Conservation (phyloP, 768 basidiomycete genomes). For the Leccinum arenicola region DNA sequence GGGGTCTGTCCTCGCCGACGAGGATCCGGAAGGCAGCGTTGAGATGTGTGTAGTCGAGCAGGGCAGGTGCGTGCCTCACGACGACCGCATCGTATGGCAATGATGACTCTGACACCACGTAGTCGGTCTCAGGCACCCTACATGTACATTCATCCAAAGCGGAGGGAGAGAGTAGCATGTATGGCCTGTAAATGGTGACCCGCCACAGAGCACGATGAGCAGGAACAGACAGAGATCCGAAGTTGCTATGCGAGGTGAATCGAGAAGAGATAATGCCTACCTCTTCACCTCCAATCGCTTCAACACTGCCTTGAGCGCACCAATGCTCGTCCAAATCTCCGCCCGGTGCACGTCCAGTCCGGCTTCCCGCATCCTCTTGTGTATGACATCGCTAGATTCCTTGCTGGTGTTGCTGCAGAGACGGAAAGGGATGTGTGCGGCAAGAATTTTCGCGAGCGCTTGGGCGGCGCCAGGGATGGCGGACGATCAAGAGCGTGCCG, state of each 20-base stretch:
- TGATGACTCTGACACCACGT: neutral
- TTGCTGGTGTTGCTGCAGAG: conserved; percentile 72
- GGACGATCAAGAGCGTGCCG: conserved; percentile 53
- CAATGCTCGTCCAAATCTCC: conserved; percentile 65
- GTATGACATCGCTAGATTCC: conserved; percentile 48
- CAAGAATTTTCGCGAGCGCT: conserved; percentile 28
- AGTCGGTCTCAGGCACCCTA: neutral
- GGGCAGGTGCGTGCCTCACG: conserved; percentile 54
- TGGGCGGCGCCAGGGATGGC: conserved; percentile 46
- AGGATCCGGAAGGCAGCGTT: conserved; percentile 69
- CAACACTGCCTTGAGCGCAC: conserved; percentile 51
- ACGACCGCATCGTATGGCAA: conserved; percentile 53
- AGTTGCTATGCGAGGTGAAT: neutral
- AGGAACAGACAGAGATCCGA: neutral
- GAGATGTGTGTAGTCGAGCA: conserved; percentile 52
- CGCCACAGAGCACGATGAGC: neutral
- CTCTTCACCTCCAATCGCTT: conserved; percentile 38
- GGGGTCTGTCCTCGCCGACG: conserved; percentile 35
- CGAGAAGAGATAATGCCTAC: conserved; percentile 21
- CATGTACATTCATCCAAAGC: conserved; percentile 41
- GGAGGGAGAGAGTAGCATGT: conserved; percentile 52
- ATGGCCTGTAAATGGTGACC: conserved; percentile 35
- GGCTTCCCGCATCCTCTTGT: conserved; percentile 41
- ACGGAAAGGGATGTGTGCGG: conserved; percentile 41
- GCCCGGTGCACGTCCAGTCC: conserved; percentile 45